These are phyloP conservation scores for Phaeosphaeriaceae sp. DNA, from an alignment of 2,329 filamentous ascomycete genomes.

Conservation along the genomic window DNA sequence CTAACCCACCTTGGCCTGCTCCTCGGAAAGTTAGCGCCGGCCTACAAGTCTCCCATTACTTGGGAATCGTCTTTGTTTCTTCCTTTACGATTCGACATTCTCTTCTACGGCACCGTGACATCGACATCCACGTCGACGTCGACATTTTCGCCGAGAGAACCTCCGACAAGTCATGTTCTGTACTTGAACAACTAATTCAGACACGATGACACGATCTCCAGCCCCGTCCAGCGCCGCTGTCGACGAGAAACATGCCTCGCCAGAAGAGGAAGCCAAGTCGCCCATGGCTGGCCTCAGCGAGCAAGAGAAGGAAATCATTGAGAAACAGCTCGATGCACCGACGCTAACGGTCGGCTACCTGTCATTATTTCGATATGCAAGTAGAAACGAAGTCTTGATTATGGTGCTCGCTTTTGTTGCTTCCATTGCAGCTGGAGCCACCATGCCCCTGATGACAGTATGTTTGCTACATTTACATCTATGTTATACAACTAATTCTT, in stretches of 20 bases:
- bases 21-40: slow-evolving; percentile 1
- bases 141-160: neutral
- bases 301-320: slow-evolving; percentile 44
- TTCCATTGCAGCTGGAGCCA: slow-evolving; percentile 75
- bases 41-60: neutral
- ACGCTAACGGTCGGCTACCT: slow-evolving; percentile 53
- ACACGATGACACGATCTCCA: slow-evolving; percentile 16
- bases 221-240: slow-evolving; percentile 18
- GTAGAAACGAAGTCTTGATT: slow-evolving; percentile 47
- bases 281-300: slow-evolving; percentile 36
- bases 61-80: slow-evolving; percentile 1
- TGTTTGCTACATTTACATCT: slow-evolving; percentile 6
- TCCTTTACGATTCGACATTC: slow-evolving; percentile 4
- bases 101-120: neutral
- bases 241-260: slow-evolving; percentile 32
- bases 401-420: slow-evolving; percentile 64
- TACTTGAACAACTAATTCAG: slow-evolving; percentile 4
- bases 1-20: neutral
- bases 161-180: slow-evolving; percentile 14
- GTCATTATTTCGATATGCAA: slow-evolving; percentile 55
- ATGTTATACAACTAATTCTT: neutral
- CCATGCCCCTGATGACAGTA: slow-evolving; percentile 74
- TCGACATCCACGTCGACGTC: slow-evolving; percentile 3
- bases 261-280: slow-evolving; percentile 27
- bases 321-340: slow-evolving; percentile 51